Conservation (phyloP, 2,329 filamentous ascomycete genomes). For the Triangularia setosa region DNA sequence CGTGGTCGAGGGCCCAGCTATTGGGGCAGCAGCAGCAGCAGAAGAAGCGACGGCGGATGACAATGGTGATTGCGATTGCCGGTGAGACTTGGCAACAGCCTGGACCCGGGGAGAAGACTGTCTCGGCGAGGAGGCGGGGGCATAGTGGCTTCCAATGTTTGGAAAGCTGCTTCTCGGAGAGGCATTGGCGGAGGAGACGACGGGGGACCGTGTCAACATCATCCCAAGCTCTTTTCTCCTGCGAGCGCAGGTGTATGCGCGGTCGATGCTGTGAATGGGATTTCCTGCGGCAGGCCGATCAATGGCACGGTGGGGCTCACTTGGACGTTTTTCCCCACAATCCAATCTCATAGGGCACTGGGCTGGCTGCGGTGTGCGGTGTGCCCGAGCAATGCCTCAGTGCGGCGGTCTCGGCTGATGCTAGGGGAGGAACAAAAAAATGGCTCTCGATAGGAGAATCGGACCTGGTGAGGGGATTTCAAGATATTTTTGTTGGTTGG, state of each 20-base stretch:
- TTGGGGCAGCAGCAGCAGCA: constrained; percentile 32
- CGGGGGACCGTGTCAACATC: constrained; percentile 59
- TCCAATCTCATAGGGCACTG: neutral
- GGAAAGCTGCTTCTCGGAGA: constrained; percentile 43
- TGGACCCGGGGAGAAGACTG: constrained; percentile 40
- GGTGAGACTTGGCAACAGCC: constrained; percentile 37
- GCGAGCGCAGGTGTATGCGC: constrained; percentile 20
- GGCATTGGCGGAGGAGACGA: constrained; percentile 48
- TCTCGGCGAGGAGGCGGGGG: constrained; percentile 41
- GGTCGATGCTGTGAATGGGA: constrained; percentile 9
- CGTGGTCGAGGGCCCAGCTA: constrained; percentile 13
- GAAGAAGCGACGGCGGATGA: constrained; percentile 30
- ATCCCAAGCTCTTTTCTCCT: constrained; percentile 47
- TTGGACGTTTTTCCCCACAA: neutral
- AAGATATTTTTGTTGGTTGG: neutral
- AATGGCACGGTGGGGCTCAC: constrained; percentile 18
- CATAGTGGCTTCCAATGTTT: constrained; percentile 40
- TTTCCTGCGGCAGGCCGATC: constrained; percentile 17
- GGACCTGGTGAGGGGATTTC: neutral
- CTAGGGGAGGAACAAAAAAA: neutral
- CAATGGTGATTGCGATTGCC: constrained; percentile 34
- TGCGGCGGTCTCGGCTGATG: neutral
- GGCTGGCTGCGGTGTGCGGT: neutral
- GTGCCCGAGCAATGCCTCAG: neutral
- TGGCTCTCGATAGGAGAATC: neutral